Evolutionary conservation across 305 asterid genomes (phyloP), one percentile per base, ranked within the genome.

Genomic region (Rubia tinctorum): DNA sequence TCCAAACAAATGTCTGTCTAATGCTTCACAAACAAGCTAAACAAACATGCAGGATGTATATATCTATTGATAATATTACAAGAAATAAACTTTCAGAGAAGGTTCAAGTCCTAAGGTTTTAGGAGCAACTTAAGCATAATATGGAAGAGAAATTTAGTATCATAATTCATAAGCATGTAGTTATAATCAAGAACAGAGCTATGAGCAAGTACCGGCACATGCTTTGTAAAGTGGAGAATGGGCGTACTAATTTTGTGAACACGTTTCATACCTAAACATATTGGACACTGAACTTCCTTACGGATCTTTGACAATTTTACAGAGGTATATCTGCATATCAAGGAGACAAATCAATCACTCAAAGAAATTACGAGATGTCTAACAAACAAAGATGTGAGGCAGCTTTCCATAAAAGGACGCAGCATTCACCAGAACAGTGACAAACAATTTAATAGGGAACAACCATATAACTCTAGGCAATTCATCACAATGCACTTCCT

Each of bases 241-340:
- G 66, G n/a, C 27, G 8, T 18, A 53, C 22, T 17, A 4, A 37
- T 73, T 83, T 78, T 56, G 22, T 86, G 84, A 86, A 75, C 40
- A 45, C 40, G 9, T 56, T 66, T 42, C 78, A 20, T 78, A 78
- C 82, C 82, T 69, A 78, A 74, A 60, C 97, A 92, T 86, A 92
- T 90, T 64, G 98, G 97, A 83, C 97, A 92, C 76, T 92, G 97
- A 62, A 92, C 91, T 80, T 90, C 97, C 83, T 88, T 90, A 71
- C 96, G 96, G 61, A 90, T 76, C 73, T 88, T 92, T 40, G 92
- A 87, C 85, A 89, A 74, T 76, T 84, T 88, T 73, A 92, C 87
- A 3, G 75, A 13, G 74, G 87, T 67, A 84, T 58, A 78, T 62
- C 88, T 82, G 87, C 78, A 65, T 51, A 71, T 14, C 5, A 8